Conservation (phyloP, 2,329 filamentous ascomycete species). For the Chaetomium globosum region DNA sequence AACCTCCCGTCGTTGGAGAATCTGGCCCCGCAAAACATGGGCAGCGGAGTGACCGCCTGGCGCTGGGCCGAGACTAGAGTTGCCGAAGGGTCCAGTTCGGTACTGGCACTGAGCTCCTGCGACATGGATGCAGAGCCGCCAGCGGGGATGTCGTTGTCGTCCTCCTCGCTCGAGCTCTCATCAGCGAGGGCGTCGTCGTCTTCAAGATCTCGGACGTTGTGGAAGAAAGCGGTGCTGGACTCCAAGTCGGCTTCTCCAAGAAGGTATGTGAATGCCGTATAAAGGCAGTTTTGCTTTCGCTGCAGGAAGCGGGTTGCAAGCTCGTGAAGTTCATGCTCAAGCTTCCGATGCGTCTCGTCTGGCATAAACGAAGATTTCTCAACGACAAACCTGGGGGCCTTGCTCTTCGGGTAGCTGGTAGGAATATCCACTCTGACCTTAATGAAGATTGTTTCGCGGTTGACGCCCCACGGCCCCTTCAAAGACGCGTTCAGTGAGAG, state of each 20-base stretch:
- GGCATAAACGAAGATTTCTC: conserved; percentile 66
- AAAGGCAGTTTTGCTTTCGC: conserved; percentile 63
- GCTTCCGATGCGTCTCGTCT: conserved; percentile 54
- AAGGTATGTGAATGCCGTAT: conserved; percentile 64
- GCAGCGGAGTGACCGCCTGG: conserved; percentile 58
- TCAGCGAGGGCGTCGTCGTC: conserved; percentile 62
- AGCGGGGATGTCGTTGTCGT: conserved; percentile 62
- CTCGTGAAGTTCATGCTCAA: conserved; percentile 59
- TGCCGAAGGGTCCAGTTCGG: conserved; percentile 52
- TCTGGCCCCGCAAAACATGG: conserved; percentile 61
- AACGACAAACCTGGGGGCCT: conserved; percentile 61
- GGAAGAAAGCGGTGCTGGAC: conserved; percentile 62
- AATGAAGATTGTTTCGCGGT: conserved; percentile 61
- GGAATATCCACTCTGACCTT: conserved; percentile 65
- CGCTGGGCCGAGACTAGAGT: conserved; percentile 56
- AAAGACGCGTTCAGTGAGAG: conserved; percentile 62
- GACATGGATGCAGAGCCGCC: conserved; percentile 63
- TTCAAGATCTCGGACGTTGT: conserved; percentile 65
- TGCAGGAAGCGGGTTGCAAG: conserved; percentile 59
- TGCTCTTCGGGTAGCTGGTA: conserved; percentile 59
- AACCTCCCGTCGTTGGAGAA: conserved; percentile 66
- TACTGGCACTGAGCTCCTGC: conserved; percentile 60
- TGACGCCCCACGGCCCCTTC: conserved; percentile 65
- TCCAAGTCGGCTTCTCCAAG: conserved; percentile 65
- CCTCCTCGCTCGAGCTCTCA: conserved; percentile 83